Evolutionary conservation across 192 early-diverging fungal species (phyloP).

Genomic region (Coemansia sp.): DNA sequence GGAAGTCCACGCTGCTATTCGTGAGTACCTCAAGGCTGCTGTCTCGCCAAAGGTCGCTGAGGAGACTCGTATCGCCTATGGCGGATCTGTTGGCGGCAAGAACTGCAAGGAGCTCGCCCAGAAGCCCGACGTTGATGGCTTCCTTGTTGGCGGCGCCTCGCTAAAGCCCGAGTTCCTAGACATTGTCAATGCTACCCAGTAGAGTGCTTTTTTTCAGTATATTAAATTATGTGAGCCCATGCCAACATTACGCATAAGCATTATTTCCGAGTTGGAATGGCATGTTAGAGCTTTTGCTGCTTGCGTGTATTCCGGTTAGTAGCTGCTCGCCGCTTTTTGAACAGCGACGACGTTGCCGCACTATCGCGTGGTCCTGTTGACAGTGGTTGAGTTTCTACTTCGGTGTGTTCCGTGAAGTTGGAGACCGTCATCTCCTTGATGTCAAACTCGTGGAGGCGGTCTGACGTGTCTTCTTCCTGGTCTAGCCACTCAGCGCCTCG

Average conservation of each 20-base stretch:
- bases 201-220: conserved; percentile 9
- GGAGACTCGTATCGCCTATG: conserved; percentile 93
- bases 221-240: background rate
- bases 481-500: conserved; percentile 41
- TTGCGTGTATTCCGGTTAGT: conserved; percentile 39
- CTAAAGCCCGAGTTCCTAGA: conserved; percentile 89
- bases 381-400: background rate
- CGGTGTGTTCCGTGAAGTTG: background rate
- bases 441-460: conserved; percentile 24
- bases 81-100: conserved; percentile 91
- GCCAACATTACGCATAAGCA: background rate
- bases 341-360: conserved; percentile 17
- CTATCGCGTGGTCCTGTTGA: background rate
- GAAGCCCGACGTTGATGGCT: conserved; percentile 96
- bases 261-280: background rate
- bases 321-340: conserved; percentile 47
- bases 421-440: conserved; percentile 42
- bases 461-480: conserved; percentile 23
- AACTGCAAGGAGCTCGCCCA: conserved; percentile 81
- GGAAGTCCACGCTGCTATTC: conserved; percentile 91
- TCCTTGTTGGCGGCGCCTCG: conserved; percentile 98
- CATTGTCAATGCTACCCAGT: conserved; percentile 62
- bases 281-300: conserved; percentile 24
- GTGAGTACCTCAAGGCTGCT: conserved; percentile 82
- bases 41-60: conserved; percentile 87